These are phyloP conservation scores for Ensete glaucum DNA, from an alignment of 176 grass and related monocot species.

Conservation along the genomic window DNA sequence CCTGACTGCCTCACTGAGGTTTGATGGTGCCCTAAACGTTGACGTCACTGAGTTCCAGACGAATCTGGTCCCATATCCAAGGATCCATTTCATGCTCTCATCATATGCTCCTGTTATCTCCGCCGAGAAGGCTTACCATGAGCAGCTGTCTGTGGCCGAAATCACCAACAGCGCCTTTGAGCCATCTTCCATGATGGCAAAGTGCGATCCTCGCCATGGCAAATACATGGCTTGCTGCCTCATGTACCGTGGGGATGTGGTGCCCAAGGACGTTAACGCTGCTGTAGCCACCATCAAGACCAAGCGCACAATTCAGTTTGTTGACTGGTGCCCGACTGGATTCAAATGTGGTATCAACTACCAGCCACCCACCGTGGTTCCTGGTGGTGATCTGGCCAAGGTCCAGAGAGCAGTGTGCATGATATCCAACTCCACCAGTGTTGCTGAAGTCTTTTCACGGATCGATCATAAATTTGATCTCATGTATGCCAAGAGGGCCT, in stretches of 20 bases:
- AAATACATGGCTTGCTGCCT: not conserved
- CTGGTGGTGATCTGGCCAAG: not conserved
- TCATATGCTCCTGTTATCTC: not conserved
- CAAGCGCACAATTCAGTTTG: constrained; percentile 2
- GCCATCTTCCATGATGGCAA: not conserved
- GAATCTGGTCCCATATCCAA: not conserved
- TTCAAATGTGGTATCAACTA: constrained; percentile 7
- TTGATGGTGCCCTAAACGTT: too few relatives aligned
- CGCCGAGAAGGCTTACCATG: not conserved
- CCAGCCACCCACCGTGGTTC: constrained; percentile 1
- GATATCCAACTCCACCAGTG: constrained; percentile 8
- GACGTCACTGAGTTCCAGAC: too few relatives aligned
- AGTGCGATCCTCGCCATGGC: constrained; percentile 4
- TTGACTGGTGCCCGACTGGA: not conserved
- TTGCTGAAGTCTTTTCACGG: constrained; percentile 2
- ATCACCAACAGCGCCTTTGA: constrained; percentile 1
- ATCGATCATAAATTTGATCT: constrained; percentile 7
- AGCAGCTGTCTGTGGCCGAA: constrained; percentile 3
- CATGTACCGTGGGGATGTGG: not conserved
- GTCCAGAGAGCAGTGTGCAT: constrained; percentile 2
- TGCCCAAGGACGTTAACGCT: not conserved
- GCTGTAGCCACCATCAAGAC: not conserved
- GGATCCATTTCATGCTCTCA: constrained; percentile 7
- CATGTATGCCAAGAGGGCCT: constrained; percentile 1
- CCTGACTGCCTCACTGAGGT: not conserved